Evolutionary conservation across 345 rosid species (phyloP), one percentile per base, ranked within the genome.

Genomic region (Dimocarpus longan): DNA sequence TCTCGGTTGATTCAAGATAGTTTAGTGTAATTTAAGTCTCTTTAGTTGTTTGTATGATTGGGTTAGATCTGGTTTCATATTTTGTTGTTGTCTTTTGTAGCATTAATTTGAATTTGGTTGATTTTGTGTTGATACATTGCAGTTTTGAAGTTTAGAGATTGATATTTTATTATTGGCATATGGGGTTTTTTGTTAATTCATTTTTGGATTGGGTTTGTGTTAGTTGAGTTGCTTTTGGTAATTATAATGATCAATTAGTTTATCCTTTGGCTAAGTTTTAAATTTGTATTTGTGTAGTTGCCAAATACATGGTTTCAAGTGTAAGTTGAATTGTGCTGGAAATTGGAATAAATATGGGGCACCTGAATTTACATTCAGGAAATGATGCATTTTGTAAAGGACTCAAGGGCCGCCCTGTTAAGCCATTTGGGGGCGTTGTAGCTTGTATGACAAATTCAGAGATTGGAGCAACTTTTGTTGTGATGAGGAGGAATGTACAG

Each of bases 401-500:
- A 13, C 39, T 74, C 72, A 79, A 84, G 78, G 76, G 46, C 52
- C 70, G 46, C 68, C 74, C 74, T 59, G 16, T 77, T 59, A 88
- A 75, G 74, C 82, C 78, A 16, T 78, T 89, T 24, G 80, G 79
- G 60, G 89, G 84, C 48, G 85, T 91, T 69, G 78, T 90, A 8
- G 87, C 93, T 11, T 90, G 90, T 21, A 87, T 89, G 93, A 82
- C 90, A 74, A 92, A 90, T 83, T 85, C 91, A 10, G 93, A 92
- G 72, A 83, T 92, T 46, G 93, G 91, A 66, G 90, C 93, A 0
- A 91, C 89, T 77, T 85, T 92, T 87, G 91, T 92, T 83, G 94
- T 92, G 75, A 89, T 92, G 91, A 86, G 94, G 80, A 90, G 97
- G 82, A 92, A 92, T 75, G 93, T 88, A 10, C 82, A 93, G 69